Percentiles rank a stretch among this genome's conserved stretches.
Conservation (phyloP, 2,329 filamentous ascomycete genomes). For the Hypoxylon sp. region DNA sequence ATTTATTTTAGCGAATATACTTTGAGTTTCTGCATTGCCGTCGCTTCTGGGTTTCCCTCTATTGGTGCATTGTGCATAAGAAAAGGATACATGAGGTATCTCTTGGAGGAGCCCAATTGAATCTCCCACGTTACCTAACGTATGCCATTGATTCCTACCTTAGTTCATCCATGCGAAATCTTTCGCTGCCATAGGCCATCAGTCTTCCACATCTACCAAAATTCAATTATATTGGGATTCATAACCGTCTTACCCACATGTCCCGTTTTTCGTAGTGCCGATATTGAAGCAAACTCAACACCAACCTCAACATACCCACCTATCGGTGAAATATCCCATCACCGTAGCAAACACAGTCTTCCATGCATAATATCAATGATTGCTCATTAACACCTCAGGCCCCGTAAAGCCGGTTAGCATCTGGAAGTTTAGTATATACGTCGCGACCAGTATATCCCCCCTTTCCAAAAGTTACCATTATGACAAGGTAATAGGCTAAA, state of each 20-base stretch:
- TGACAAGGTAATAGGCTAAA: not conserved
- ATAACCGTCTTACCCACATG: not conserved
- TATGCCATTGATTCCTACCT: not conserved
- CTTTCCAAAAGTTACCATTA: not conserved
- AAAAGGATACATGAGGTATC: conserved; percentile 15
- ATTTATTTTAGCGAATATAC: conserved; percentile 18
- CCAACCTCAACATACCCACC: conserved; percentile 13
- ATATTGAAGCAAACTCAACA: not conserved
- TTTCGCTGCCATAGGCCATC: not conserved
- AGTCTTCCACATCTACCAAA: not conserved
- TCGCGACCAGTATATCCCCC: not conserved
- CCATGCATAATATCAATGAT: conserved; percentile 7
- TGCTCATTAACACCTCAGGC: conserved; percentile 4
- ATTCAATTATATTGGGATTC: not conserved
- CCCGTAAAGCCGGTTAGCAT: not conserved
- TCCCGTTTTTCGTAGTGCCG: not conserved
- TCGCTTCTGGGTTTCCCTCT: conserved; percentile 25
- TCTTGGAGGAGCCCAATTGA: conserved; percentile 37
- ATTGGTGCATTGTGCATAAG: conserved; percentile 14
- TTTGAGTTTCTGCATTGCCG: conserved; percentile 24
- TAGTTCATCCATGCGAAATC: conserved; percentile 11
- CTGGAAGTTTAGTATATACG: not conserved
- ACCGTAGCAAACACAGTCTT: conserved; percentile 12
- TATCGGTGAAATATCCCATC: conserved; percentile 14
- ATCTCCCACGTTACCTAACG: conserved; percentile 20